These are phyloP conservation scores for Diaporthe australafricana DNA, from an alignment of 2,329 filamentous ascomycete genomes.

Conservation along the genomic window DNA sequence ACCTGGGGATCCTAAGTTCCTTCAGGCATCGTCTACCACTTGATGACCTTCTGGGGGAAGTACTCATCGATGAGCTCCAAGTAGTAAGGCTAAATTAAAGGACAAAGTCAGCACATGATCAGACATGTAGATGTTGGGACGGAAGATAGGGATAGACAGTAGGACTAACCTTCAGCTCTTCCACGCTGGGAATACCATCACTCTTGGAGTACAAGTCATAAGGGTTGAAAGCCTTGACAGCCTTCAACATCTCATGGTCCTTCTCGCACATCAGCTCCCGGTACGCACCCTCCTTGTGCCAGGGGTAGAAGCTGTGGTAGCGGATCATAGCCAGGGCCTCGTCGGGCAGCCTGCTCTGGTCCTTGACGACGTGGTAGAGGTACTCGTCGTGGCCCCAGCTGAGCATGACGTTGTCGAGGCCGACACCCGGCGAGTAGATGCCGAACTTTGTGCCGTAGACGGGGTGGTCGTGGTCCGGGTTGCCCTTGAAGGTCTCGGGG, in stretches of 20 bases:
- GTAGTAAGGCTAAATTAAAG: conserved; percentile 73
- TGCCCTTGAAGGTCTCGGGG: conserved; percentile 79
- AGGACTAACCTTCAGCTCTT: conserved; percentile 76
- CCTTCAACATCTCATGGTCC: conserved; percentile 82
- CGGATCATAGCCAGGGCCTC: conserved; percentile 93
- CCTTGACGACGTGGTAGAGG: conserved; percentile 87
- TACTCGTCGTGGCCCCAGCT: conserved; percentile 93
- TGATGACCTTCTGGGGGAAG: conserved; percentile 75
- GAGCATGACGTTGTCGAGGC: conserved; percentile 88
- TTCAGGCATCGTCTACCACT: conserved; percentile 66
- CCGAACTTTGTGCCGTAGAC: conserved; percentile 82
- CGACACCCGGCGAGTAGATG: conserved; percentile 84
- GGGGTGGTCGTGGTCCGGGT: conserved; percentile 78
- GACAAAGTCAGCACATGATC: not conserved
- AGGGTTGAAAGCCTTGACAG: conserved; percentile 88
- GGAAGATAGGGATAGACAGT: not conserved
- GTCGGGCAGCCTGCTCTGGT: conserved; percentile 80
- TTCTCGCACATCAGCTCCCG: conserved; percentile 84
- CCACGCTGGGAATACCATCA: conserved; percentile 80
- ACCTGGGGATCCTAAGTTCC: too few relatives aligned
- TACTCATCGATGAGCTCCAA: conserved; percentile 80
- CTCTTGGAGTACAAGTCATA: conserved; percentile 95
- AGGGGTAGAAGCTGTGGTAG: conserved; percentile 94
- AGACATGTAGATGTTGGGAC: not conserved
- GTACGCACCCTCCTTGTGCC: conserved; percentile 87